Base-by-base conservation (phyloP, 2,329 filamentous ascomycete genomes). In the Botryotinia convoluta region DNA sequence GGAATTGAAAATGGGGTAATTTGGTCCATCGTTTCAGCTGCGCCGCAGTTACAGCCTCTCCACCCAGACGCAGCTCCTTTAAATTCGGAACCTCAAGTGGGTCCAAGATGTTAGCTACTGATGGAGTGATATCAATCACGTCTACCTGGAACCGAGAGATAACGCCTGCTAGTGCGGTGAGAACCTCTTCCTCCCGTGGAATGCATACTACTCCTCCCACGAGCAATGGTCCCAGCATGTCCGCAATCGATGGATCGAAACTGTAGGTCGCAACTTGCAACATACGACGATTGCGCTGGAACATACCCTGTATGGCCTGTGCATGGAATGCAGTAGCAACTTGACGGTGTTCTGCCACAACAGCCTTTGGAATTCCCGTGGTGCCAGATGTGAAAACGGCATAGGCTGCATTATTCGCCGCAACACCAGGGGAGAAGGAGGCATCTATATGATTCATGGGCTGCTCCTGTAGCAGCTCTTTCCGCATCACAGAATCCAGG, bases 121-220 rank as follows among this genome's bases (percentile, higher is more conserved):
- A 57, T 29, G 51, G 51, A 18, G 51, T 57, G 16, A 57, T 57
- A 29, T 57, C 51, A 57, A 57, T 57, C 51, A 57, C 51, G 5
- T 57, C 51, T 29, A 57, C n/a, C n/a, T 57, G n/a, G 3, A 57
- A 57, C 16, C 51, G 51, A 57, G n/a, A 57, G 6, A 57, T 57
- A 57, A 57, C 51, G 51, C n/a, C 16, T 29, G 51, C 51, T 8
- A 57, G 51, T 57, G 51, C n/a, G 26, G 51, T 57, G n/a, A 57
- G 51, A 57, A 57, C 51, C n/a, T 79, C 72, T 10, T 73, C 42
- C 1, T 79, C 76, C 35, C 29, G 45, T 10, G 77, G 77, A 2
- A 78, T 63, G 65, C 77, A 79, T 4, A 78, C 59, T 51, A 68
- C 70, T 14, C 76, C 76, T 29, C 77, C 77, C 44, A 51, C 42